phyloP scores from a whole-genome alignment of 2,329 filamentous ascomycete genomes.

The Aspergillus sp. region DNA sequence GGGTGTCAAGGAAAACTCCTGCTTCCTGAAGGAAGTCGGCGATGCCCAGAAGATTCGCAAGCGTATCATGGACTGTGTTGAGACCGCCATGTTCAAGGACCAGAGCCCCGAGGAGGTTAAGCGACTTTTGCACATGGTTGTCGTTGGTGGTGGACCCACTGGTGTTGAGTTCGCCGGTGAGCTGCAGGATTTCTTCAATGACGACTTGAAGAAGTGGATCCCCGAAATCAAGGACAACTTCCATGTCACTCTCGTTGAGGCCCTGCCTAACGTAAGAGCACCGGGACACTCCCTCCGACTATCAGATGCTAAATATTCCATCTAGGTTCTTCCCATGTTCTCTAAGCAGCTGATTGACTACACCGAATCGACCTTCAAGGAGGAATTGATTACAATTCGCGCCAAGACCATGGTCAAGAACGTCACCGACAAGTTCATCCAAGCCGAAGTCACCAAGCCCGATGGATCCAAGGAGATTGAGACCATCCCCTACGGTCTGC shows the following conservation, averaged over 20 bases:
- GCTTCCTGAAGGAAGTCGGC: slow-evolving; percentile 96
- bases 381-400: slow-evolving; percentile 95
- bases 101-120: slow-evolving; percentile 83
- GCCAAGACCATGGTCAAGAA: slow-evolving; percentile 99
- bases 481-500: slow-evolving; percentile 84
- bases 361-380: slow-evolving; percentile 97
- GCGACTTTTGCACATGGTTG: slow-evolving; percentile 96
- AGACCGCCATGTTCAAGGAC: slow-evolving; percentile 97
- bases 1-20: slow-evolving; percentile 89
- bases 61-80: slow-evolving; percentile 99
- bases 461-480: slow-evolving; percentile 80
- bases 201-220: slow-evolving; percentile 96
- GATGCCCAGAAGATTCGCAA: slow-evolving; percentile 96
- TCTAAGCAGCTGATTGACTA: slow-evolving; percentile 99
- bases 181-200: slow-evolving; percentile 97
- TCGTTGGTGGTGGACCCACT: slow-evolving; percentile 86
- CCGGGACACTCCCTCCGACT: slow-evolving; percentile 2
- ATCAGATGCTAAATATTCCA: background rate
- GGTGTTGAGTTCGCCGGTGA: slow-evolving; percentile 98
- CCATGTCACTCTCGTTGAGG: slow-evolving; percentile 95
- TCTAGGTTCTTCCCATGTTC: slow-evolving; percentile 83
- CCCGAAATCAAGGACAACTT: slow-evolving; percentile 93
- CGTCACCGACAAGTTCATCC: slow-evolving; percentile 86
- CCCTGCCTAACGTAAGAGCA: slow-evolving; percentile 70
- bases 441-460: slow-evolving; percentile 76